Percentiles rank a stretch among this genome's conserved stretches.
These are phyloP conservation scores for Fraxinus paxiana DNA, from an alignment of 305 asterid species.

Conservation along the genomic window DNA sequence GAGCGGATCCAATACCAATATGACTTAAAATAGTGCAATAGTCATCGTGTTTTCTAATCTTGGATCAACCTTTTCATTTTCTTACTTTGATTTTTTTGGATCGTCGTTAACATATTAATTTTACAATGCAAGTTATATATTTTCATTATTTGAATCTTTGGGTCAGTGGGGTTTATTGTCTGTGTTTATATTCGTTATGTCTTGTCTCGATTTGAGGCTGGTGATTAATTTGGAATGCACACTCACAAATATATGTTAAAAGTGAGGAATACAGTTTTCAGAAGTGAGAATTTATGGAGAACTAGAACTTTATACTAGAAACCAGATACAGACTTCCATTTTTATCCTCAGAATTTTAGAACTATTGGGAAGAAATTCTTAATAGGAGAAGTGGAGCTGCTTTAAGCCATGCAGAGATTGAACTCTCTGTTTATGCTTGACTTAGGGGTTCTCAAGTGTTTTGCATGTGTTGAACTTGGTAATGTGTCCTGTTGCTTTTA, in stretches of 20 bases:
- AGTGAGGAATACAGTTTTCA: neutral
- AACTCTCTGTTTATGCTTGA: neutral
- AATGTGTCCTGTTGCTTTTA: neutral
- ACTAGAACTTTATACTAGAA: neutral
- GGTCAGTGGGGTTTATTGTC: neutral
- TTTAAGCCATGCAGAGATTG: neutral
- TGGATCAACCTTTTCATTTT: slow-evolving; percentile 8
- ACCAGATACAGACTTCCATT: neutral
- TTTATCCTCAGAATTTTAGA: neutral
- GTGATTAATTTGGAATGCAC: neutral
- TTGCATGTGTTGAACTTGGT: neutral
- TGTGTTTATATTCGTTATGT: neutral
- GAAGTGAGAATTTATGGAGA: neutral
- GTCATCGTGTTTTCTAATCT: neutral
- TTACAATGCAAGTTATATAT: slow-evolving; percentile 1
- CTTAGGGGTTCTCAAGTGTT: neutral
- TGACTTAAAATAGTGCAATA: neutral
- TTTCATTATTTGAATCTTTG: neutral
- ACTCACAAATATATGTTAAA: neutral
- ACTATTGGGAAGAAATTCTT: neutral
- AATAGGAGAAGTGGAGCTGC: neutral
- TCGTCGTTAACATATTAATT: slow-evolving; percentile 3
- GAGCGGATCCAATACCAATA: neutral
- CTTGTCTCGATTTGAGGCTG: slow-evolving; percentile 4
- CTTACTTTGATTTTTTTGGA: neutral